phyloP scores from a whole-genome alignment of 1,139 yeast genomes.

The Diutina mesorugosa region DNA sequence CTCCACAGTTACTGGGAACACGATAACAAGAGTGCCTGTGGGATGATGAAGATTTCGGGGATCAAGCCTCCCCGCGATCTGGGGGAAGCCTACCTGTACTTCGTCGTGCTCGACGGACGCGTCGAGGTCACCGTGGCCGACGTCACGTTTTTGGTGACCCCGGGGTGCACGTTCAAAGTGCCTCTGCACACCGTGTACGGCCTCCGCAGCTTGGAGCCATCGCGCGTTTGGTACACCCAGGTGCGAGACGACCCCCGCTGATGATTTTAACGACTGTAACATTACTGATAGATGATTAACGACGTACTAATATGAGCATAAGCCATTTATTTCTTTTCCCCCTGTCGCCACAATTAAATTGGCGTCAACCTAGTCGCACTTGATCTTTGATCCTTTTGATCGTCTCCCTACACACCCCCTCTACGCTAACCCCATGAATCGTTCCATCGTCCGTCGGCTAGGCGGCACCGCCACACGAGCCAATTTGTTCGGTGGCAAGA shows the following conservation, averaged over 20 bases:
- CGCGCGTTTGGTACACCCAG: not conserved
- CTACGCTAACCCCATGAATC: not conserved
- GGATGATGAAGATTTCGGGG: not conserved
- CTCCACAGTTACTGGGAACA: not conserved
- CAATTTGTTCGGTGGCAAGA: constrained; percentile 17
- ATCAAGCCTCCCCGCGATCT: not conserved
- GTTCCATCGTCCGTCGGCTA: not conserved
- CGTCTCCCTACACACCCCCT: not conserved
- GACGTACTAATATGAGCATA: not conserved
- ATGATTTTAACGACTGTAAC: not conserved
- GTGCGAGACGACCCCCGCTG: not conserved
- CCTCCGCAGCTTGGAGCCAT: not conserved
- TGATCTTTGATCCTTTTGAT: not conserved
- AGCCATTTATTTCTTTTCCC: not conserved
- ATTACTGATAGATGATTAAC: not conserved
- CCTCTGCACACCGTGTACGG: not conserved
- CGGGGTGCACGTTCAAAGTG: not conserved
- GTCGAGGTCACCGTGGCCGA: not conserved
- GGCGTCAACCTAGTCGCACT: not conserved
- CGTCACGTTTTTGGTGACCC: not conserved
- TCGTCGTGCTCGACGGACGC: not conserved
- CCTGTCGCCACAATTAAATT: too few species aligned
- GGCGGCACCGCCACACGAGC: constrained; percentile 2
- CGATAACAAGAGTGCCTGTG: not conserved
- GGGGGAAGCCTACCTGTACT: not conserved